A percentile compares a stretch with the other conserved stretches of the same genome.
Evolutionary conservation across 805 yeast genomes (phyloP).

Genomic region (Wickerhamiella occidentalis): DNA sequence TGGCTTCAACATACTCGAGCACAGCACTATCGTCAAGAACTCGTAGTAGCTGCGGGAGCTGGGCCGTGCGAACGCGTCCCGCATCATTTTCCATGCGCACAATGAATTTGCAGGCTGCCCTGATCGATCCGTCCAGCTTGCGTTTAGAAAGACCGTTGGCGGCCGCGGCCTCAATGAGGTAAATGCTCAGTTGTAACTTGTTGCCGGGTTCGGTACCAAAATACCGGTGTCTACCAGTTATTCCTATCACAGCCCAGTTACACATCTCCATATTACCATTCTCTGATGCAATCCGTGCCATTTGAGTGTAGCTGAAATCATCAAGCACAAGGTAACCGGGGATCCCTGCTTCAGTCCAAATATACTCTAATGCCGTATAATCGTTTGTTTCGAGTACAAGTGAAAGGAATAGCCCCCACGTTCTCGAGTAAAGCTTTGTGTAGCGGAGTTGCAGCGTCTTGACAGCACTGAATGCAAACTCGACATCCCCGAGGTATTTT

Average conservation of each 20-base stretch:
- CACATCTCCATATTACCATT: conserved; percentile 24
- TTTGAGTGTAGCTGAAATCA: conserved; percentile 22
- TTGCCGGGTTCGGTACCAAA: conserved; percentile 3
- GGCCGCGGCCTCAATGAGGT: conserved; percentile 21
- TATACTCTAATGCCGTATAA: conserved; percentile 23
- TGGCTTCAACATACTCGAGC: conserved; percentile 8
- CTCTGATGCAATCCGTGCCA: conserved; percentile 22
- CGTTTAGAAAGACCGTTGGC: conserved; percentile 13
- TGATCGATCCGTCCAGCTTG: conserved; percentile 16
- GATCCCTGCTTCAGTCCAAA: conserved; percentile 21
- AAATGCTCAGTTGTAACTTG: conserved; percentile 11
- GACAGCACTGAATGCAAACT: conserved; percentile 21
- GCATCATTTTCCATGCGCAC: conserved; percentile 20
- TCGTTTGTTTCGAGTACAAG: conserved; percentile 18
- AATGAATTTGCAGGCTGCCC: conserved; percentile 19
- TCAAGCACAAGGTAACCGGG: conserved; percentile 27
- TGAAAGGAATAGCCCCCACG: conserved; percentile 26
- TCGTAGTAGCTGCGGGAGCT: conserved; percentile 19
- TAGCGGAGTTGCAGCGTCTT: conserved; percentile 16
- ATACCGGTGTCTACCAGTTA: conserved; percentile 21
- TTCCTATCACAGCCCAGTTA: conserved; percentile 25
- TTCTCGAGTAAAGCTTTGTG: conserved; percentile 22
- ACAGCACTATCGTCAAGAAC: conserved; percentile 12
- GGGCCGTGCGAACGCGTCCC: conserved; percentile 12
- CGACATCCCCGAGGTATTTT: conserved; percentile 22